These are phyloP conservation scores for Rhinocladiella mackenziei DNA, from an alignment of 2,329 filamentous ascomycete species.

Conservation along the genomic window DNA sequence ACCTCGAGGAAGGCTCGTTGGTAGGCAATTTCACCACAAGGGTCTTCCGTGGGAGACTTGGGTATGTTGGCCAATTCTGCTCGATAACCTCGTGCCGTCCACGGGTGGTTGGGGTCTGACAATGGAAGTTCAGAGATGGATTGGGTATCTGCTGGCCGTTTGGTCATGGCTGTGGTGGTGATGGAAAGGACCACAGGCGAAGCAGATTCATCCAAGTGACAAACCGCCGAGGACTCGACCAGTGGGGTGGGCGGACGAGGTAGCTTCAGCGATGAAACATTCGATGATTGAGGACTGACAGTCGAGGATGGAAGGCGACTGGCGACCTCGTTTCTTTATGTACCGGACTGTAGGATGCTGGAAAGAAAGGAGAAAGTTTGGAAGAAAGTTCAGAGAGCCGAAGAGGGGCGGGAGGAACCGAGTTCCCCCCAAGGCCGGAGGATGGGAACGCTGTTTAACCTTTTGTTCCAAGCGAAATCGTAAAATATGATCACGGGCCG, in stretches of 20 bases:
- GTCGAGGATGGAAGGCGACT: too few relatives aligned
- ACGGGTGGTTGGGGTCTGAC: conserved; percentile 13
- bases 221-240: neutral
- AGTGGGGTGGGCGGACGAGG: neutral
- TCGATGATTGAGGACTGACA: neutral
- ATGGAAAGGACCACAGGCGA: neutral
- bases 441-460: too few relatives aligned
- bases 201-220: too few relatives aligned
- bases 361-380: too few relatives aligned
- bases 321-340: too few relatives aligned
- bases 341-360: too few relatives aligned
- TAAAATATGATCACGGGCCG: too few relatives aligned
- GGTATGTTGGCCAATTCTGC: conserved; percentile 14
- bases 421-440: too few relatives aligned
- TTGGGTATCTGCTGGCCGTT: conserved; percentile 9
- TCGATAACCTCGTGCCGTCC: conserved; percentile 22
- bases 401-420: too few relatives aligned
- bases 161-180: conserved; percentile 5
- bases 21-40: conserved; percentile 26
- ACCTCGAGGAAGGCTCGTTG: conserved; percentile 23
- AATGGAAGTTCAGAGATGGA: conserved; percentile 1
- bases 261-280: neutral
- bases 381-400: too few relatives aligned
- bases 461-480: too few relatives aligned
- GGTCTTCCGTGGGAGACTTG: conserved; percentile 20